Conservation (phyloP, 2,329 filamentous ascomycete genomes). For the Lasiodiplodia gonubiensis region DNA sequence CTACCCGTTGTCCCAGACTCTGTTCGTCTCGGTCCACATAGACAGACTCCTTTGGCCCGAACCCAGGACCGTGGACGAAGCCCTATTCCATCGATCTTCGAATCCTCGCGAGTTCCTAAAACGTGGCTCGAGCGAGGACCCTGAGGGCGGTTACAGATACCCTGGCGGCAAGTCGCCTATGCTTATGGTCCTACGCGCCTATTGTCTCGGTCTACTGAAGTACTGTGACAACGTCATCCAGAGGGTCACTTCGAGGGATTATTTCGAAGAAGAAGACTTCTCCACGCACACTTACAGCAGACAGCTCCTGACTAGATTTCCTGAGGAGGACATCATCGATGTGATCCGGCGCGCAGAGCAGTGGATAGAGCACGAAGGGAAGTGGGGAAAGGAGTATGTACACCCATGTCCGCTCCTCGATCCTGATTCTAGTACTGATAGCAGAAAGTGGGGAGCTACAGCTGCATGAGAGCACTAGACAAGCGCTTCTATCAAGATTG, state of each 20-base stretch:
- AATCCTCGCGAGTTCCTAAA: slow-evolving; percentile 33
- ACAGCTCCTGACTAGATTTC: slow-evolving; percentile 71
- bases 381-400: slow-evolving; percentile 27
- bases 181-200: slow-evolving; percentile 75
- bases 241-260: slow-evolving; percentile 80
- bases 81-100: slow-evolving; percentile 60
- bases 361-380: slow-evolving; percentile 43
- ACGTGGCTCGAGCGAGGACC: slow-evolving; percentile 34
- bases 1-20: slow-evolving; percentile 91
- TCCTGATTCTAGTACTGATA: slow-evolving; percentile 28
- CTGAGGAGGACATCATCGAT: slow-evolving; percentile 60
- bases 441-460: slow-evolving; percentile 34
- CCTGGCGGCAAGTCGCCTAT: slow-evolving; percentile 36
- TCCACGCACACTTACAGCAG: slow-evolving; percentile 89
- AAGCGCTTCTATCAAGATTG: slow-evolving; percentile 70
- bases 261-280: slow-evolving; percentile 98
- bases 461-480: slow-evolving; percentile 46
- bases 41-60: slow-evolving; percentile 78
- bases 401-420: background rate
- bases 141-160: slow-evolving; percentile 46
- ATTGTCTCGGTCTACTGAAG: slow-evolving; percentile 85
- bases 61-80: slow-evolving; percentile 67
- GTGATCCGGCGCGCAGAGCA: slow-evolving; percentile 62
- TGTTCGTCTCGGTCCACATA: slow-evolving; percentile 91
- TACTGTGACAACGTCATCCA: slow-evolving; percentile 79